Conservation (phyloP, 1,139 yeast species). For the Keqinozyma sinolaborantium region DNA sequence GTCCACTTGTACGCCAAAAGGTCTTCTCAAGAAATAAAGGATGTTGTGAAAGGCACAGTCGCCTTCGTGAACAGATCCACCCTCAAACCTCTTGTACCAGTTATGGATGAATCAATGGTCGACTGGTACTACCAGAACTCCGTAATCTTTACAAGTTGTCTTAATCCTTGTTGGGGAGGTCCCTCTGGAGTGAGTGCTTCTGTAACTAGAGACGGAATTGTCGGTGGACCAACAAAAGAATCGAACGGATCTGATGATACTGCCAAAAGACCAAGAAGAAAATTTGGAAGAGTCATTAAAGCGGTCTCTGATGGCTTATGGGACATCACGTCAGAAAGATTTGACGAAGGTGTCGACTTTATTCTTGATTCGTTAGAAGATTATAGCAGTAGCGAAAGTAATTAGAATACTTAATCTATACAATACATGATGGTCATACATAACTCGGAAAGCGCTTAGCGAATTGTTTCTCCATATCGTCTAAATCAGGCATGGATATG, state of each 20-base stretch:
- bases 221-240: slow-evolving; percentile 16
- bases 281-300: slow-evolving; percentile 83
- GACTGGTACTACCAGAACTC: slow-evolving; percentile 93
- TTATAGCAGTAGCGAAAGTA: slow-evolving; percentile 24
- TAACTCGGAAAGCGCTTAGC: slow-evolving; percentile 55
- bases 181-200: slow-evolving; percentile 15
- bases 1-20: slow-evolving; percentile 89
- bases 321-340: slow-evolving; percentile 75
- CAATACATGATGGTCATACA: slow-evolving; percentile 20
- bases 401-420: slow-evolving; percentile 4
- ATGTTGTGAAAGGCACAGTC: slow-evolving; percentile 68
- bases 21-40: slow-evolving; percentile 49
- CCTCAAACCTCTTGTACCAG: slow-evolving; percentile 74
- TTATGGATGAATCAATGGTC: slow-evolving; percentile 82
- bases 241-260: slow-evolving; percentile 17
- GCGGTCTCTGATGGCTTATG: slow-evolving; percentile 71
- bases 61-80: slow-evolving; percentile 65
- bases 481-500: slow-evolving; percentile 49
- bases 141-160: slow-evolving; percentile 69
- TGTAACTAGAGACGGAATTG: slow-evolving; percentile 17
- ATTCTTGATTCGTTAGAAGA: slow-evolving; percentile 72
- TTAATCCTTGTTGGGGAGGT: slow-evolving; percentile 72
- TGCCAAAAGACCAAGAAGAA: slow-evolving; percentile 77
- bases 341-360: slow-evolving; percentile 83
- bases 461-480: slow-evolving; percentile 53